Evolutionary conservation across 495 filamentous ascomycete genomes (phyloP).

Genomic region (Penicillium daleae): DNA sequence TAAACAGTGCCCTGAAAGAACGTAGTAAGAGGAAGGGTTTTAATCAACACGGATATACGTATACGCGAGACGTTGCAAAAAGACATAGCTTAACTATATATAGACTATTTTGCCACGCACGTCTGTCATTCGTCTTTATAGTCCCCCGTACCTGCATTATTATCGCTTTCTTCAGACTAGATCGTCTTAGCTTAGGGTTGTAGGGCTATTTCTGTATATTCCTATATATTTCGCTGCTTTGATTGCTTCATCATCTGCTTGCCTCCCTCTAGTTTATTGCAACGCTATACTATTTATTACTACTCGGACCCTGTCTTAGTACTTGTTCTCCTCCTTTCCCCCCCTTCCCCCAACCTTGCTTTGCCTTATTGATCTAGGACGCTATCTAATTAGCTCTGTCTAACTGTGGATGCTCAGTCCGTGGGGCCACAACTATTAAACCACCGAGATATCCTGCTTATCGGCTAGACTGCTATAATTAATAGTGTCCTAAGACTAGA

Average conservation of each 20-base stretch:
- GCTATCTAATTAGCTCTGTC: too few species aligned
- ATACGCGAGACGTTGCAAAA: constrained; percentile 7
- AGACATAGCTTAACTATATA: constrained; percentile 11
- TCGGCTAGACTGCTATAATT: too few species aligned
- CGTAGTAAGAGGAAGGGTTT: not conserved
- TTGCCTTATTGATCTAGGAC: too few species aligned
- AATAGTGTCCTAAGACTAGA: too few species aligned
- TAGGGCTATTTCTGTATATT: constrained; percentile 1
- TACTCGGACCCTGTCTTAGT: not conserved
- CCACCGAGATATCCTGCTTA: too few species aligned
- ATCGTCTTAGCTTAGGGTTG: constrained; percentile 4
- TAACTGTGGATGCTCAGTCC: too few species aligned
- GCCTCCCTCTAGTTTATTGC: not conserved
- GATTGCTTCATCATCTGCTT: constrained; percentile 1
- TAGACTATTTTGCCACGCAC: constrained; percentile 1
- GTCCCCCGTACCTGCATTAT: not conserved
- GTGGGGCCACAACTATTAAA: too few species aligned
- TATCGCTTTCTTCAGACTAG: not conserved
- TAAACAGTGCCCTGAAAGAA: too few species aligned
- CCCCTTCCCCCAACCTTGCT: too few species aligned
- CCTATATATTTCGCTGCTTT: not conserved
- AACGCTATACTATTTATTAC: not conserved
- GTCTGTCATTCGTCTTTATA: not conserved
- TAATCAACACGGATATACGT: too few species aligned
- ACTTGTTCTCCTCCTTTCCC: not conserved